phyloP scores from a whole-genome alignment of 495 filamentous ascomycete species.

The Aspergillus taichungensis region DNA sequence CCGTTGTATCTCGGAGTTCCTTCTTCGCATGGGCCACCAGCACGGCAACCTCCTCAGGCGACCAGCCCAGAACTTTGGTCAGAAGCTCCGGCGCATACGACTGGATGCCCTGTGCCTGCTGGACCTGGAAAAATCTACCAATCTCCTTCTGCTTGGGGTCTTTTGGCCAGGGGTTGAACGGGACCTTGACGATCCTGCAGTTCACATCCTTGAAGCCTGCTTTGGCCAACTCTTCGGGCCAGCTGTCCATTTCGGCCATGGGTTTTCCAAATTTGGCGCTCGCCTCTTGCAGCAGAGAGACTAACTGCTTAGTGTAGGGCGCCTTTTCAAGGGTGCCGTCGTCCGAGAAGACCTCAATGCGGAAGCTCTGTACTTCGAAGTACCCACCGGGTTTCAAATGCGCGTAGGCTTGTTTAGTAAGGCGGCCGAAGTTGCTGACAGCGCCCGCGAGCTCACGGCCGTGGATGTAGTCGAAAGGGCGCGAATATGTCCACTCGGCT shows the following conservation, averaged over 20 bases:
- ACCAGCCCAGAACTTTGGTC: constrained; percentile 44
- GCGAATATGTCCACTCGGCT: constrained; percentile 29
- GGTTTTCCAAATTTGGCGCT: constrained; percentile 35
- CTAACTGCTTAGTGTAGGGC: constrained; percentile 41
- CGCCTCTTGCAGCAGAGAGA: constrained; percentile 40
- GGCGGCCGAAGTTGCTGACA: constrained; percentile 31
- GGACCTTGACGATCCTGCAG: constrained; percentile 48
- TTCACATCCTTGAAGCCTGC: constrained; percentile 53
- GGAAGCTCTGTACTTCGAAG: constrained; percentile 51
- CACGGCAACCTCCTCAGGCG: constrained; percentile 10
- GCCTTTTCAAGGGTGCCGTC: constrained; percentile 39
- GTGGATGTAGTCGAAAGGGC: constrained; percentile 48
- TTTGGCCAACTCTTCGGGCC: constrained; percentile 22
- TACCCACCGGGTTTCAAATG: constrained; percentile 55
- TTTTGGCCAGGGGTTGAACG: constrained; percentile 57
- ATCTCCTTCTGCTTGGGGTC: constrained; percentile 57
- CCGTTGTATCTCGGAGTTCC: constrained; percentile 18
- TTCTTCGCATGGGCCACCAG: constrained; percentile 14
- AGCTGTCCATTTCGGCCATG: constrained; percentile 35
- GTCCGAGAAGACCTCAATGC: constrained; percentile 38
- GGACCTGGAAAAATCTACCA: constrained; percentile 49
- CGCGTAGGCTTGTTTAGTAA: constrained; percentile 21
- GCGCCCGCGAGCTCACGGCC: constrained; percentile 37
- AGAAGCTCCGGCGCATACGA: constrained; percentile 46
- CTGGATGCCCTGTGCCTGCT: constrained; percentile 50